A percentile compares a stretch with the other conserved stretches of the same genome.
These are phyloP conservation scores for Fomitopsis pinicola DNA, from an alignment of 1,284 basidiomycete species.

Conservation along the genomic window DNA sequence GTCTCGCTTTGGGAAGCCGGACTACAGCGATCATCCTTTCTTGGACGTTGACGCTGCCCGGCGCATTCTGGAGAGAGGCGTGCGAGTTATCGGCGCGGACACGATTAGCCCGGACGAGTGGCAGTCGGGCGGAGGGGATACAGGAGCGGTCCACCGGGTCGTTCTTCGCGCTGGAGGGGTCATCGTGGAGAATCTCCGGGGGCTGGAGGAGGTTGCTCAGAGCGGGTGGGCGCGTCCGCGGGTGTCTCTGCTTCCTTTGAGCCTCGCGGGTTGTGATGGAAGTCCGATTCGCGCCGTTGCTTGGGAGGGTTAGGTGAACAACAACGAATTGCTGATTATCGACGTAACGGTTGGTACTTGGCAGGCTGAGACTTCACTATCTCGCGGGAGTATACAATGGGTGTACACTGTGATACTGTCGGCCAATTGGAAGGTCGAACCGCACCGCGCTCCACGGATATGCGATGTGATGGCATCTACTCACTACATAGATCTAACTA, in stretches of 20 bases:
- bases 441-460: too few relatives aligned
- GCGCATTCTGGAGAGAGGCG: conserved; percentile 43
- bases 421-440: too few relatives aligned
- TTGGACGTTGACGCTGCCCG: conserved; percentile 48
- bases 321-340: too few relatives aligned
- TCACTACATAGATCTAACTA: too few relatives aligned
- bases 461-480: too few relatives aligned
- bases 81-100: conserved; percentile 57
- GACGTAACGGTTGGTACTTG: too few relatives aligned
- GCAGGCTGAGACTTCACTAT: too few relatives aligned
- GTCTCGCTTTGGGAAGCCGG: conserved; percentile 39
- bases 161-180: conserved; percentile 54
- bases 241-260: conserved; percentile 57
- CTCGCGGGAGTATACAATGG: too few relatives aligned
- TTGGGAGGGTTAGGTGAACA: conserved; percentile 11
- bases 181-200: conserved; percentile 65
- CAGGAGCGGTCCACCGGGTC: conserved; percentile 49
- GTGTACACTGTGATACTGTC: too few relatives aligned
- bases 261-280: conserved; percentile 52
- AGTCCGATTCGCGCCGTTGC: conserved; percentile 56
- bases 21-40: conserved; percentile 62
- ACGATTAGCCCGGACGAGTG: conserved; percentile 60
- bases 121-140: conserved; percentile 32
- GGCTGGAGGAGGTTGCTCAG: conserved; percentile 36
- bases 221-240: conserved; percentile 28